Percentiles rank a stretch among this genome's conserved stretches.
Conservation (phyloP, 2,329 filamentous ascomycete species). For the Paraphoma sp. region DNA sequence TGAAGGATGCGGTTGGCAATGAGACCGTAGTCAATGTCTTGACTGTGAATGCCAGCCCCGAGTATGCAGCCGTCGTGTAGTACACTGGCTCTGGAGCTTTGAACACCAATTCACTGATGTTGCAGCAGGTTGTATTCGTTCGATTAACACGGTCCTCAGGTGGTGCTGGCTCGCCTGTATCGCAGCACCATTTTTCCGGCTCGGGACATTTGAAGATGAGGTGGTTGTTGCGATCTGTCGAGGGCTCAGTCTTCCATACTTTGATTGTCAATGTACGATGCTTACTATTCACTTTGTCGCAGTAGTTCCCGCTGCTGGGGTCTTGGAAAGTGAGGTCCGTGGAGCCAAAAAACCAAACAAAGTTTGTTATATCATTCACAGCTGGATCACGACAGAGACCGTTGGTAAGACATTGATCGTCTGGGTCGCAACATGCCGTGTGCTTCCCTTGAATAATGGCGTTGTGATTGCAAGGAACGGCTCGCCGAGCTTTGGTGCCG, state of each 20-base stretch:
- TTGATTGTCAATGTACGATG: not conserved
- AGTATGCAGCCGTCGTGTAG: conserved; percentile 1
- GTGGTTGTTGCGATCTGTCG: not conserved
- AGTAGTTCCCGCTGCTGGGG: conserved; percentile 1
- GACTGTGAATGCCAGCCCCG: not conserved
- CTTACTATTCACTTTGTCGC: conserved; percentile 4
- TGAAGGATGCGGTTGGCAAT: not conserved
- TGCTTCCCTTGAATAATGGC: not conserved
- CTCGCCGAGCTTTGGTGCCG: not conserved
- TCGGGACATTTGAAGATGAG: conserved; percentile 4
- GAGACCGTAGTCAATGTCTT: not conserved
- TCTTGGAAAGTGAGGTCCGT: conserved; percentile 2
- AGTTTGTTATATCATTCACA: conserved; percentile 3
- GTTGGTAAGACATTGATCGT: conserved; percentile 5
- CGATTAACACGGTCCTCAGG: conserved; percentile 1
- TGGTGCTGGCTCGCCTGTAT: conserved; percentile 1
- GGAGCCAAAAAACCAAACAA: conserved; percentile 4
- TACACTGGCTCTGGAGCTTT: not conserved
- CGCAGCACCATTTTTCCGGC: conserved; percentile 4
- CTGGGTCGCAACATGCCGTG: conserved; percentile 4
- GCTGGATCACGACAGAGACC: conserved; percentile 1
- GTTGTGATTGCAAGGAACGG: conserved; percentile 1
- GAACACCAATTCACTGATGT: conserved; percentile 2
- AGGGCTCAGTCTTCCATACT: not conserved
- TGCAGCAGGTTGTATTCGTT: conserved; percentile 3